Percentiles rank a stretch among this genome's conserved stretches.
phyloP scores from a whole-genome alignment of 2,329 filamentous ascomycete species.

The Beauveria caledonica region DNA sequence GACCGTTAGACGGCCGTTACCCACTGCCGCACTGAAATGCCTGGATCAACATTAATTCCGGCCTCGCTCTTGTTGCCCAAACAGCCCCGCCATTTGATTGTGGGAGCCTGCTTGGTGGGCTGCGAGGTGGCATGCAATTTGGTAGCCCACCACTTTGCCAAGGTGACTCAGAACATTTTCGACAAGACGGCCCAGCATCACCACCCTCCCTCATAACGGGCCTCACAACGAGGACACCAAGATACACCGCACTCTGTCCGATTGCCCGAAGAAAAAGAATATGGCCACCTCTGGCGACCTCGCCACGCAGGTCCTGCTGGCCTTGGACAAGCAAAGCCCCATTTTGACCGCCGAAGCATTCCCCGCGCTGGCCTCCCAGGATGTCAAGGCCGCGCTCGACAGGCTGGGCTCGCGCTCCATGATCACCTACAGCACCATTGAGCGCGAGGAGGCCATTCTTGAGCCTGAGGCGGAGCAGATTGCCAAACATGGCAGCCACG shows the following conservation, averaged over 20 bases:
- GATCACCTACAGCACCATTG: constrained; percentile 76
- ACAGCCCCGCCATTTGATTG: constrained; percentile 6
- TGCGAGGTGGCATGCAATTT: constrained; percentile 7
- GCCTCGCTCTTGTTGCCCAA: background rate
- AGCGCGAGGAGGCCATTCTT: constrained; percentile 67
- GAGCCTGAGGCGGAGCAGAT: constrained; percentile 69
- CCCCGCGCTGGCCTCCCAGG: constrained; percentile 54
- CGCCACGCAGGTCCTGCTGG: constrained; percentile 55
- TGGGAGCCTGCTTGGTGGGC: background rate
- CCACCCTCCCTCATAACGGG: background rate
- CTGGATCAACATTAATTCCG: constrained; percentile 14
- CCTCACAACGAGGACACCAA: background rate
- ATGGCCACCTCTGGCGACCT: constrained; percentile 49
- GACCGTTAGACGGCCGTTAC: background rate
- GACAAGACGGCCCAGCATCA: constrained; percentile 6
- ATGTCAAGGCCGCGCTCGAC: constrained; percentile 82
- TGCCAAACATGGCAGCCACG: constrained; percentile 68
- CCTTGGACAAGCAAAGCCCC: constrained; percentile 54
- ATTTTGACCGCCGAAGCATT: constrained; percentile 64
- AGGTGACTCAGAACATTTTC: constrained; percentile 11
- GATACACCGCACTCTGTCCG: background rate
- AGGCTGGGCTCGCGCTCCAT: constrained; percentile 76
- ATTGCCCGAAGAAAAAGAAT: constrained; percentile 12
- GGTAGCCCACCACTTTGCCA: constrained; percentile 7
- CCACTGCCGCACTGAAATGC: background rate